Evolutionary conservation across 805 yeast species (phyloP).

Genomic region (Teunomyces kruisii): DNA sequence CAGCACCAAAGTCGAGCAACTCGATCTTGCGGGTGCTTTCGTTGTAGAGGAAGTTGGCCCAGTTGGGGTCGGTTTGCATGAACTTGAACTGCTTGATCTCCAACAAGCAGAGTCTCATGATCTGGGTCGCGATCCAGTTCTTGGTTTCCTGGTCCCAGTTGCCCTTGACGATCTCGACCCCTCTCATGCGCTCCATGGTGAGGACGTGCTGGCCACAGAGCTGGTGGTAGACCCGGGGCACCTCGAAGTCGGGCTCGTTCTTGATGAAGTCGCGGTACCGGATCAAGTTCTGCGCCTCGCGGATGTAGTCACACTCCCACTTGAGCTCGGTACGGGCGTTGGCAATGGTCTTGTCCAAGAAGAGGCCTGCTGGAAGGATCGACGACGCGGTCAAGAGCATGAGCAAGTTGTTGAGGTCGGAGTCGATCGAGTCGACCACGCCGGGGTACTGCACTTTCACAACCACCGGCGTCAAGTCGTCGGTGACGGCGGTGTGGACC

Average conservation of each 20-base stretch:
- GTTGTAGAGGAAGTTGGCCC: slow-evolving; percentile 96
- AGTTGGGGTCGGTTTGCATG: slow-evolving; percentile 99
- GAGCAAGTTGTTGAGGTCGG: slow-evolving; percentile 84
- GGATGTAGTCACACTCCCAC: slow-evolving; percentile 95
- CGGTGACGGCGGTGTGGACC: slow-evolving; percentile 81
- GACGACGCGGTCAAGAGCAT: slow-evolving; percentile 83
- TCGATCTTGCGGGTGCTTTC: slow-evolving; percentile 70
- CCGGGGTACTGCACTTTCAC: slow-evolving; percentile 98
- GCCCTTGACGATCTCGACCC: slow-evolving; percentile 77
- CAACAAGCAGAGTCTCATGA: slow-evolving; percentile 81
- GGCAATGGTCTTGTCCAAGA: slow-evolving; percentile 86
- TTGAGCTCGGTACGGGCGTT: slow-evolving; percentile 91
- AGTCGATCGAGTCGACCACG: slow-evolving; percentile 88
- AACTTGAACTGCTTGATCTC: slow-evolving; percentile 83
- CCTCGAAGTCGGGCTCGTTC: slow-evolving; percentile 62
- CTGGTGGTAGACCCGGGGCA: slow-evolving; percentile 78
- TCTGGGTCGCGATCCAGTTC: slow-evolving; percentile 78
- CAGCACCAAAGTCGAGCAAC: slow-evolving; percentile 92
- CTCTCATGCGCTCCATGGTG: slow-evolving; percentile 87
- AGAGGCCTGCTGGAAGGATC: slow-evolving; percentile 86
- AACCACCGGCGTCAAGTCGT: slow-evolving; percentile 72
- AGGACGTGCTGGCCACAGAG: slow-evolving; percentile 79
- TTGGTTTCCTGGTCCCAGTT: slow-evolving; percentile 70
- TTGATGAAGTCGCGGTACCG: slow-evolving; percentile 59
- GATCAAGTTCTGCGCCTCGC: slow-evolving; percentile 80